Evolutionary conservation across 2,329 filamentous ascomycete genomes (phyloP).

Genomic region (Westerdykella ornata): DNA sequence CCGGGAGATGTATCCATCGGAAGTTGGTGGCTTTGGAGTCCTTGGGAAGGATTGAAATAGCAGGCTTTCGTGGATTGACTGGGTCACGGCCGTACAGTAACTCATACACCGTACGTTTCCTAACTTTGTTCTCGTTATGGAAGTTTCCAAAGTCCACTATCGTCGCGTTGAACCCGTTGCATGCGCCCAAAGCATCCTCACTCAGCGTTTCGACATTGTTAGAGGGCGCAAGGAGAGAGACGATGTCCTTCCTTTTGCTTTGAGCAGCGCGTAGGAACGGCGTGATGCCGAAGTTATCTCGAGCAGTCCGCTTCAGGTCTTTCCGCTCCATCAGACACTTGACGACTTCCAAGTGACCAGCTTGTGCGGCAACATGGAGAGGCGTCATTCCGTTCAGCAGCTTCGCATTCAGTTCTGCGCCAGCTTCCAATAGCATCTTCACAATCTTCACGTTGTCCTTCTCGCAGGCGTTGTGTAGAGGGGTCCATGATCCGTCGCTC

Average conservation of each 20-base stretch:
- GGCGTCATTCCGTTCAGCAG: slow-evolving; percentile 33
- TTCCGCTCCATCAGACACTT: slow-evolving; percentile 31
- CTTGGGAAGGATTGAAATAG: slow-evolving; percentile 33
- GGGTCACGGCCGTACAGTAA: slow-evolving; percentile 31
- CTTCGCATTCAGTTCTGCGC: slow-evolving; percentile 30
- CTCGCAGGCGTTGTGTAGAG: slow-evolving; percentile 32
- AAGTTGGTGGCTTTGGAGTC: slow-evolving; percentile 40
- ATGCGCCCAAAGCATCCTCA: slow-evolving; percentile 30
- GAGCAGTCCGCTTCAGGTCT: slow-evolving; percentile 33
- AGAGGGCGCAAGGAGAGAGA: slow-evolving; percentile 39
- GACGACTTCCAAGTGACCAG: slow-evolving; percentile 34
- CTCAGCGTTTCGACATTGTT: slow-evolving; percentile 35
- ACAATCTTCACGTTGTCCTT: slow-evolving; percentile 30
- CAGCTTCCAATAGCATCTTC: slow-evolving; percentile 22
- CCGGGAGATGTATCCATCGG: slow-evolving; percentile 43
- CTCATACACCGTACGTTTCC: slow-evolving; percentile 29
- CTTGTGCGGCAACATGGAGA: slow-evolving; percentile 34
- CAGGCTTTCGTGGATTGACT: slow-evolving; percentile 30
- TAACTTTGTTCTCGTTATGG: slow-evolving; percentile 31
- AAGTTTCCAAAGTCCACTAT: slow-evolving; percentile 38
- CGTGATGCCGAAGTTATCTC: slow-evolving; percentile 42
- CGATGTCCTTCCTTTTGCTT: slow-evolving; percentile 37
- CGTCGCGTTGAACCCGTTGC: slow-evolving; percentile 35
- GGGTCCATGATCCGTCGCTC: slow-evolving; percentile 32
- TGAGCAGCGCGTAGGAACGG: slow-evolving; percentile 40